Evolutionary conservation across 441 rosid species (phyloP), one percentile per base, ranked within the genome.

Genomic region (Gossypium armourianum): DNA sequence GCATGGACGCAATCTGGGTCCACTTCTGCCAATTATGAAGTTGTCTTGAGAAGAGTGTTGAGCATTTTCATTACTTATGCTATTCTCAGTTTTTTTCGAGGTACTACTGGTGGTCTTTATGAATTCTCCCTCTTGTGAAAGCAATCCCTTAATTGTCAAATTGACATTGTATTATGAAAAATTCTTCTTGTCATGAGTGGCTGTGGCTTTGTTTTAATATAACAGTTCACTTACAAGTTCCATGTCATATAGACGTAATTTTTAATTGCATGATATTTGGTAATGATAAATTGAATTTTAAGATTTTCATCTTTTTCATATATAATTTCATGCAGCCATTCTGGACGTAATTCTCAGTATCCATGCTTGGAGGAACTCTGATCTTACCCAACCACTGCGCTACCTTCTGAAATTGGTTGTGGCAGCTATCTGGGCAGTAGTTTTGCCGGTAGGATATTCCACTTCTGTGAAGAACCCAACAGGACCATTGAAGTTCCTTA

Each of bases 11-110:
- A 83, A 72, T 73, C 88, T 59, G 93, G 97, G 61, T 90, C 98
- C 53, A 77, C 79, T 69, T 73, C 73, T 74, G 47, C 47, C n/a
- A 40, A 40, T 40, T 2, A 40, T 40, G 85, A 70, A 71, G 86
- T 84, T 73, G 89, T 85, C 60, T 88, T 89, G 83, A 82, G 76
- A 74, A 74, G 72, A 70, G 88, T 95, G 29, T 67, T 90, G 83
- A 95, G 89, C 88, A 86, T 95, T 76, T 95, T 95, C 83, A 80
- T 95, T 69, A 91, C 98, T 71, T 83, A 86, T 56, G 89, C 90
- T 81, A 84, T 95, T 81, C 97, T 95, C 74, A 86, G 88, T 83
- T 81, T 88, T 72, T 78, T 95, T 62, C 91, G 82, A 86, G 98
- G 99, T 92, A 83, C 49, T 62, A 72, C 59, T 65, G 50, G 65